A percentile compares a stretch with the other conserved stretches of the same genome.
These are phyloP conservation scores for Aspergillus spinulosporus DNA, from an alignment of 2,329 filamentous ascomycete species.

Conservation along the genomic window DNA sequence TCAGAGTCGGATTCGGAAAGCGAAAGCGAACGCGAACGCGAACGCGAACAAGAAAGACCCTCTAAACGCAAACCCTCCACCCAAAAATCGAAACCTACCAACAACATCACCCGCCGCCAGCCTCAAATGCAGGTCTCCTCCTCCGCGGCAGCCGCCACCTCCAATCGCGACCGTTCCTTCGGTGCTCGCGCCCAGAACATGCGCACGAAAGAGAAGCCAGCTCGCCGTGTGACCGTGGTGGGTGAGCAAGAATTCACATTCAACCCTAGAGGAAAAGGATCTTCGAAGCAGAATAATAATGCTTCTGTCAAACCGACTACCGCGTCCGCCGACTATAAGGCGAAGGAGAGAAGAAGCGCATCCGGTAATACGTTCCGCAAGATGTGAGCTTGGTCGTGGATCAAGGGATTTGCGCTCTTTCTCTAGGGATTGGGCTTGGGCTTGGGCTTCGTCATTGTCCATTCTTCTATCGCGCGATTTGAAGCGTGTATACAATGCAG, in stretches of 20 bases:
- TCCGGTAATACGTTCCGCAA: slow-evolving; percentile 51
- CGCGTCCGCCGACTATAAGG: slow-evolving; percentile 29
- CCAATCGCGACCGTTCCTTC: slow-evolving; percentile 57
- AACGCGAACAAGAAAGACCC: slow-evolving; percentile 15
- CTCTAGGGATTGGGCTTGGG: background rate
- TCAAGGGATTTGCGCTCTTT: too few species aligned
- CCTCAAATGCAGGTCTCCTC: slow-evolving; percentile 61
- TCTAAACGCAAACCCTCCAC: slow-evolving; percentile 32
- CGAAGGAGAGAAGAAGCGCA: slow-evolving; percentile 51
- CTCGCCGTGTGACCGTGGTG: slow-evolving; percentile 38
- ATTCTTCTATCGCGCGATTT: background rate
- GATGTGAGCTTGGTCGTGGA: slow-evolving; percentile 36
- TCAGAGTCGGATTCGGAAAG: slow-evolving; percentile 34
- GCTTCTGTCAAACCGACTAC: slow-evolving; percentile 1
- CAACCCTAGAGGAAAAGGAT: slow-evolving; percentile 51
- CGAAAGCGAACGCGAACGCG: slow-evolving; percentile 23
- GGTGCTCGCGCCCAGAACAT: slow-evolving; percentile 55
- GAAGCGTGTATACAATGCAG: background rate
- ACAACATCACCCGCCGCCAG: slow-evolving; percentile 43
- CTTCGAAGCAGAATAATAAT: slow-evolving; percentile 21
- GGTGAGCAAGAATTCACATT: slow-evolving; percentile 62
- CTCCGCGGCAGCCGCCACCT: slow-evolving; percentile 50
- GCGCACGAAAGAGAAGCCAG: slow-evolving; percentile 37
- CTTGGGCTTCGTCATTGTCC: background rate
- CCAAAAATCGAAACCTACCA: slow-evolving; percentile 49